Conservation (phyloP, 345 rosid species). For the Euclidium syriacum region DNA sequence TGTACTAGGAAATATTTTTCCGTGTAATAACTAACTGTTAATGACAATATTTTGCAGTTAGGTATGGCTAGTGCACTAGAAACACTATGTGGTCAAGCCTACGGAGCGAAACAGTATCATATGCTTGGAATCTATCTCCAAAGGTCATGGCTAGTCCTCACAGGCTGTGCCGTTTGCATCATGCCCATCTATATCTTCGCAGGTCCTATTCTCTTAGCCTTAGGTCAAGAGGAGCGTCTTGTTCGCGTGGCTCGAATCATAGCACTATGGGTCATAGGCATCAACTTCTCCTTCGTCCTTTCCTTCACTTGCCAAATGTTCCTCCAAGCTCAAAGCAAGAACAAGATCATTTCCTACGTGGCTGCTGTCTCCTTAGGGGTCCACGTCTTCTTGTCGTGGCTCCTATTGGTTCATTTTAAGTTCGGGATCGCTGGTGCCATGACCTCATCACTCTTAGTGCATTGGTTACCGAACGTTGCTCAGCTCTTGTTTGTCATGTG, state of each 20-base stretch:
- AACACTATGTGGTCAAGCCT: conserved; percentile 81
- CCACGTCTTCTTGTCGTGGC: conserved; percentile 34
- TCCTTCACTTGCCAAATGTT: conserved; percentile 31
- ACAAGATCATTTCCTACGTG: conserved; percentile 31
- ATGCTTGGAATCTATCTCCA: conserved; percentile 81
- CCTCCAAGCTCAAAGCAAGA: conserved; percentile 32
- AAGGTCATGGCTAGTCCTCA: conserved; percentile 66
- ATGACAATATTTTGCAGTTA: conserved; percentile 33
- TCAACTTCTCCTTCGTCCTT: conserved; percentile 35
- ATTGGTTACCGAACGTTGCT: conserved; percentile 28
- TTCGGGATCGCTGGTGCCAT: conserved; percentile 22
- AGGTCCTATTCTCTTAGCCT: conserved; percentile 34
- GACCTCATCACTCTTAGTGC: conserved; percentile 4
- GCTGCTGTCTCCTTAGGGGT: conserved; percentile 38
- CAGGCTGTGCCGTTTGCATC: conserved; percentile 27
- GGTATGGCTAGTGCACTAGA: conserved; percentile 80
- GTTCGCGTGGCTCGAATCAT: conserved; percentile 38
- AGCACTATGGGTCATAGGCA: conserved; percentile 47
- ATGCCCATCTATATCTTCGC: conserved; percentile 54
- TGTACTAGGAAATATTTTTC: too few relatives aligned
- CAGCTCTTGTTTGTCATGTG: conserved; percentile 28
- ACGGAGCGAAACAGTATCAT: conserved; percentile 60
- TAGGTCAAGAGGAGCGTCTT: conserved; percentile 53
- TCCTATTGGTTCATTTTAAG: conserved; percentile 4
- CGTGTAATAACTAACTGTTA: not conserved